These are phyloP conservation scores for Fusarium sp. DNA, from an alignment of 2,329 filamentous ascomycete genomes.

Conservation along the genomic window DNA sequence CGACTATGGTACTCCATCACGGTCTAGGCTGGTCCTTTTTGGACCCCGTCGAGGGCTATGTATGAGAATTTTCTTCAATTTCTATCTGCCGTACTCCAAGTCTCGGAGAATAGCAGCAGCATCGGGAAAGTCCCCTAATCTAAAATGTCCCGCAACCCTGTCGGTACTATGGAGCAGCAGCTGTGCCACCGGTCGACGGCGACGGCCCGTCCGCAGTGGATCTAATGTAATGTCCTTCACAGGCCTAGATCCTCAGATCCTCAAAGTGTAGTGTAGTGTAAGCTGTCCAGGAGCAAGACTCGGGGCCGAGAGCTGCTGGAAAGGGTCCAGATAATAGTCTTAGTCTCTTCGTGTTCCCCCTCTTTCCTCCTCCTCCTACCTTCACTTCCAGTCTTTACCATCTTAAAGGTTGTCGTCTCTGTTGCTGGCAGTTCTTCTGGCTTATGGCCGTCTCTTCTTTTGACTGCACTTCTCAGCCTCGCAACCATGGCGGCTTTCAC, in stretches of 20 bases:
- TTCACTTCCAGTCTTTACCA: not conserved
- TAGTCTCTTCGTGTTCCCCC: not conserved
- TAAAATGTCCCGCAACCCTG: too few relatives aligned
- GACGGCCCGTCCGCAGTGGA: not conserved
- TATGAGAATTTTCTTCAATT: too few relatives aligned
- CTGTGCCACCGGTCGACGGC: not conserved
- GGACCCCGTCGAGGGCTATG: not conserved
- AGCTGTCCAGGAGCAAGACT: not conserved
- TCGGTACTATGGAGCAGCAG: not conserved
- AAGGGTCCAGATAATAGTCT: not conserved
- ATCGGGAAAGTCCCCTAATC: not conserved
- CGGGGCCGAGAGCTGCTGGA: not conserved
- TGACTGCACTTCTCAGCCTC: not conserved
- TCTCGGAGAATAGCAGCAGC: not conserved
- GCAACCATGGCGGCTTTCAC: conserved; percentile 7
- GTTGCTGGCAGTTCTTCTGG: not conserved
- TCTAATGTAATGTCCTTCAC: not conserved
- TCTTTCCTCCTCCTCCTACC: not conserved
- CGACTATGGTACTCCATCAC: not conserved
- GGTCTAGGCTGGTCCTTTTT: not conserved
- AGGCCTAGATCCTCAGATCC: not conserved
- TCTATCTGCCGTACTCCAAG: not conserved
- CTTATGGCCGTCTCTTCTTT: not conserved
- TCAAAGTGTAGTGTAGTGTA: not conserved
- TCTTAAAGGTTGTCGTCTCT: not conserved